Percentiles rank a stretch among this genome's conserved stretches.
phyloP scores from a whole-genome alignment of 1,284 basidiomycete genomes.

The Cutaneotrichosporon cavernicola region DNA sequence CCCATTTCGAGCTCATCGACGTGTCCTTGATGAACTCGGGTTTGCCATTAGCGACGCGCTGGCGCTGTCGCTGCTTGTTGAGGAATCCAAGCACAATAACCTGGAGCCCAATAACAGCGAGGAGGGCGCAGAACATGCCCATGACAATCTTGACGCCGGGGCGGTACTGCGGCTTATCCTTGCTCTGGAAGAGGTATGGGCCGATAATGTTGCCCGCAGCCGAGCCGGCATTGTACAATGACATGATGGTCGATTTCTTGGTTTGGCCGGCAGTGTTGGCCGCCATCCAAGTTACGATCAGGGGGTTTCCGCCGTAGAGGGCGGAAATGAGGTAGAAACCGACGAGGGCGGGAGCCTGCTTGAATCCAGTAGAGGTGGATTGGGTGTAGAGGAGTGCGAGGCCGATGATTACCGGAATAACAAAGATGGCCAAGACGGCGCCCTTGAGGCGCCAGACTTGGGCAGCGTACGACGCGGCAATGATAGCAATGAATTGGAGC shows the following conservation, averaged over 20 bases:
- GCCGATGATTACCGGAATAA: conserved; percentile 27
- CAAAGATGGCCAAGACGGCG: conserved; percentile 28
- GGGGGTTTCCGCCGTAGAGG: conserved; percentile 25
- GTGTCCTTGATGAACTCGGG: conserved; percentile 46
- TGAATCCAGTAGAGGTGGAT: conserved; percentile 11
- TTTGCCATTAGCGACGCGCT: conserved; percentile 48
- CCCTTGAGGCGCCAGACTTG: conserved; percentile 35
- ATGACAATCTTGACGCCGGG: conserved; percentile 47
- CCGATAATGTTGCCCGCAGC: conserved; percentile 41
- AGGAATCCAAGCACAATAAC: conserved; percentile 39
- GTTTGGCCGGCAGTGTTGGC: conserved; percentile 33
- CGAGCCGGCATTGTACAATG: conserved; percentile 12
- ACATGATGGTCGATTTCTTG: conserved; percentile 26
- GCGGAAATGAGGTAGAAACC: conserved; percentile 30
- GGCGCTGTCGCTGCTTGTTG: conserved; percentile 46
- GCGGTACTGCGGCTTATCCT: conserved; percentile 30
- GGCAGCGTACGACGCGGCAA: conserved; percentile 32
- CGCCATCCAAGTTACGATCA: conserved; percentile 28
- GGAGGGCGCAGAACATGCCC: conserved; percentile 45
- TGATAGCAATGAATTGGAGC: conserved; percentile 38
- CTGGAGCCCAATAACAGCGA: conserved; percentile 39
- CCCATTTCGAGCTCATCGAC: conserved; percentile 33
- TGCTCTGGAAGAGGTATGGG: conserved; percentile 37
- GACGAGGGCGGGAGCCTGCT: conserved; percentile 18
- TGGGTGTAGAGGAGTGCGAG: conserved; percentile 30